A percentile compares a stretch with the other conserved stretches of the same genome.
Conservation (phyloP, 768 basidiomycete genomes). For the Neoboletus subvelutipes region DNA sequence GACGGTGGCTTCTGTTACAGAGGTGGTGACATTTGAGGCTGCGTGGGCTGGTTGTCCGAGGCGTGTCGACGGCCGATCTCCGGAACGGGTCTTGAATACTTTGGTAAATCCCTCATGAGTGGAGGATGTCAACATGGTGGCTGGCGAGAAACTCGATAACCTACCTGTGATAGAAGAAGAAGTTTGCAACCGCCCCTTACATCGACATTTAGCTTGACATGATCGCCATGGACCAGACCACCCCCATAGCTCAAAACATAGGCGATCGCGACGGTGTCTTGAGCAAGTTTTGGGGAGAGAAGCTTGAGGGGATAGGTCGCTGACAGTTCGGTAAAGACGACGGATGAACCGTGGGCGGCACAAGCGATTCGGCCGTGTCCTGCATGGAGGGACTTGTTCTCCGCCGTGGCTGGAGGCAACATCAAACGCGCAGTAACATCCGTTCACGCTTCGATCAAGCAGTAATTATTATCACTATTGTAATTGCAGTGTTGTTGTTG, state of each 20-base stretch:
- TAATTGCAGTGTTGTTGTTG: conserved; percentile 23
- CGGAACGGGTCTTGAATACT: conserved; percentile 80
- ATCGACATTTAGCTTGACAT: conserved; percentile 58
- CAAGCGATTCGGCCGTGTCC: conserved; percentile 64
- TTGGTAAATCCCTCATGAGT: conserved; percentile 81
- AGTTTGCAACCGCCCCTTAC: conserved; percentile 59
- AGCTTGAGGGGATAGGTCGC: conserved; percentile 89
- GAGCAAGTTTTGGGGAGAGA: conserved; percentile 62
- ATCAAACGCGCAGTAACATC: neutral
- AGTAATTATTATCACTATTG: conserved; percentile 22
- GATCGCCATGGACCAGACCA: conserved; percentile 86
- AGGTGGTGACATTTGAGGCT: conserved; percentile 45
- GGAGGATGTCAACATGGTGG: conserved; percentile 1
- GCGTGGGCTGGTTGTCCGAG: conserved; percentile 12
- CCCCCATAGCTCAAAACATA: conserved; percentile 90
- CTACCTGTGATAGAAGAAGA: conserved; percentile 83
- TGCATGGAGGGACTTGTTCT: conserved; percentile 14
- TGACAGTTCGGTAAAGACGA: conserved; percentile 70
- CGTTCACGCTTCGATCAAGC: neutral
- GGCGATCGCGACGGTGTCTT: conserved; percentile 56
- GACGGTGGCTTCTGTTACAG: conserved; percentile 63
- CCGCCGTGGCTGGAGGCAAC: neutral
- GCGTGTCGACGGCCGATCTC: conserved; percentile 53
- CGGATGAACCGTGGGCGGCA: conserved; percentile 50
- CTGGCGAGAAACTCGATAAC: conserved; percentile 1